Conservation (phyloP, 1,284 basidiomycete species). For the Exsudoporus floridanus region DNA sequence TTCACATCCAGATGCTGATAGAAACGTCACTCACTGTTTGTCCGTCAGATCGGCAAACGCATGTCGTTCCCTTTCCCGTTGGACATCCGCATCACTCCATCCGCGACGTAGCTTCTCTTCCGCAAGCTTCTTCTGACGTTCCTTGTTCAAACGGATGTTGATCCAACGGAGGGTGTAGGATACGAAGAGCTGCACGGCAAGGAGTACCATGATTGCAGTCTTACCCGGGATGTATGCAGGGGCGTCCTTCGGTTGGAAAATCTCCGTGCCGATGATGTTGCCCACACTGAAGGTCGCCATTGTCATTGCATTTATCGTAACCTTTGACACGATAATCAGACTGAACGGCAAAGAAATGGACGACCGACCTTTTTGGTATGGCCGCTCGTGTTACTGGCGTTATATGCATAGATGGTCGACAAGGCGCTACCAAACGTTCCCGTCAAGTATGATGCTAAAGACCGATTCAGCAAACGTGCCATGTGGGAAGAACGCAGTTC, state of each 20-base stretch:
- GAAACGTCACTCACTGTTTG: conserved; percentile 23
- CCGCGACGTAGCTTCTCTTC: conserved; percentile 25
- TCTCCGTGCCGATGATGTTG: conserved; percentile 36
- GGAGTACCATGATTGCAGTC: conserved; percentile 31
- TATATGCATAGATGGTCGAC: conserved; percentile 63
- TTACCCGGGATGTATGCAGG: conserved; percentile 39
- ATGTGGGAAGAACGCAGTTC: conserved; percentile 2
- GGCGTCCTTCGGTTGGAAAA: conserved; percentile 37
- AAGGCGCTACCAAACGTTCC: conserved; percentile 60
- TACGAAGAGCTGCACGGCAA: conserved; percentile 25
- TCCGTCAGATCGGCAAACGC: conserved; percentile 41
- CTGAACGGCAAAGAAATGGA: neutral
- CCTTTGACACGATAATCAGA: conserved; percentile 16
- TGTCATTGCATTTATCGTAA: conserved; percentile 36
- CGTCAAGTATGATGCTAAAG: conserved; percentile 53
- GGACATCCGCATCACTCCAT: conserved; percentile 37
- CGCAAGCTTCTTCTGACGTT: conserved; percentile 15
- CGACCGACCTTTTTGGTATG: conserved; percentile 59
- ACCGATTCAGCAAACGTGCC: neutral
- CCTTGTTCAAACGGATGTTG: conserved; percentile 27
- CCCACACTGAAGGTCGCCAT: conserved; percentile 31
- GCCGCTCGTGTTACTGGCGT: conserved; percentile 64
- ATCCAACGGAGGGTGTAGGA: conserved; percentile 23
- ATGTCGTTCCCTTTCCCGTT: conserved; percentile 32
- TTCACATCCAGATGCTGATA: neutral